A percentile compares a stretch with the other conserved stretches of the same genome.
Evolutionary conservation across 2,329 filamentous ascomycete species (phyloP).

Genomic region (Knufia petricola): DNA sequence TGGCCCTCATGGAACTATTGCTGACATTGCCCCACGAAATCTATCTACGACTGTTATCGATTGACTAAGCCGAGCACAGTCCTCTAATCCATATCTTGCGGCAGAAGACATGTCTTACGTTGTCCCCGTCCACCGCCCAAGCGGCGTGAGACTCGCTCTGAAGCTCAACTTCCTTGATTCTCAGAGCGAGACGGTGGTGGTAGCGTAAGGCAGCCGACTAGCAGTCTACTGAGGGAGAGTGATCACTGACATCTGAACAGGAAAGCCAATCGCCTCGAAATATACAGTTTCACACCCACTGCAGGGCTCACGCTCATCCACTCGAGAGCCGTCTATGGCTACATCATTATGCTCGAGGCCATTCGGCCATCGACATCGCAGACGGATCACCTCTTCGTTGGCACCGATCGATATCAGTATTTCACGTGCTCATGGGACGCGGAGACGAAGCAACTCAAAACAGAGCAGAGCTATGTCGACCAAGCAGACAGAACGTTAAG

Average conservation of each 20-base stretch:
- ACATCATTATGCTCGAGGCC: conserved; percentile 73
- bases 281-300: conserved; percentile 57
- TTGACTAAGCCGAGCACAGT: too few species aligned
- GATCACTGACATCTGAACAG: conserved; percentile 34
- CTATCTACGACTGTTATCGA: conserved; percentile 4
- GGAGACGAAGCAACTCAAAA: conserved; percentile 42
- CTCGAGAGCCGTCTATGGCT: conserved; percentile 70
- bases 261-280: conserved; percentile 75
- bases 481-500: conserved; percentile 52
- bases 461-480: conserved; percentile 50
- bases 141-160: conserved; percentile 81
- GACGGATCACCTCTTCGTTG: conserved; percentile 82
- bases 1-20: background rate
- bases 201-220: conserved; percentile 57
- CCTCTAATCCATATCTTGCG: too few species aligned
- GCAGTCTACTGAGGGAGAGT: background rate
- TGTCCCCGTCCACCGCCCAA: conserved; percentile 84
- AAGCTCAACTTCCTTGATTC: conserved; percentile 65
- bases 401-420: conserved; percentile 81
- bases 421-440: conserved; percentile 81
- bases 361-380: conserved; percentile 63
- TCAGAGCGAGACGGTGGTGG: conserved; percentile 70
- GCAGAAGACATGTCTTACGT: conserved; percentile 98
- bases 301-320: conserved; percentile 57
- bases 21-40: conserved; percentile 9